These are phyloP conservation scores for Lomentospora prolificans DNA, from an alignment of 2,329 filamentous ascomycete species.

Conservation along the genomic window DNA sequence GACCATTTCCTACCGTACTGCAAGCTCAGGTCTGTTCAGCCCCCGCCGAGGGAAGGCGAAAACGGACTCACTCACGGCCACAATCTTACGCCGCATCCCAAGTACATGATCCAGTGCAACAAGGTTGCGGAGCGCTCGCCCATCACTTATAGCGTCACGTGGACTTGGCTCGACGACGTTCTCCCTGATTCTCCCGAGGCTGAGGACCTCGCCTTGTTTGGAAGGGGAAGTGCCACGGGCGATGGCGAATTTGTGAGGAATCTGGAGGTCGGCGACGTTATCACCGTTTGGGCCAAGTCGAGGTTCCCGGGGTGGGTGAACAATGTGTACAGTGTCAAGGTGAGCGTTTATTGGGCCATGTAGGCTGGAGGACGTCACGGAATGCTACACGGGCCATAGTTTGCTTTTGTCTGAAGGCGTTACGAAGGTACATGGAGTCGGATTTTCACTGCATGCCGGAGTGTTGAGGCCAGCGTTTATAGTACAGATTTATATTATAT, in stretches of 20 bases:
- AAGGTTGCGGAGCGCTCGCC: constrained; percentile 22
- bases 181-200: constrained; percentile 31
- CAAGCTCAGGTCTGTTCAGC: constrained; percentile 26
- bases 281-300: constrained; percentile 52
- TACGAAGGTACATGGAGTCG: too few species aligned
- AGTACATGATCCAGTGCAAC: constrained; percentile 40
- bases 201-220: constrained; percentile 20
- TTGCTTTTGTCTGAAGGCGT: too few species aligned
- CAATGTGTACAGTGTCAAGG: constrained; percentile 33
- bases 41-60: constrained; percentile 15
- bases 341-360: constrained; percentile 49
- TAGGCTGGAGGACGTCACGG: background rate
- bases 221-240: constrained; percentile 37
- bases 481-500: too few species aligned
- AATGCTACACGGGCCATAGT: too few species aligned
- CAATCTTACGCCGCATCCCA: constrained; percentile 24
- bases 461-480: too few species aligned
- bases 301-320: constrained; percentile 48
- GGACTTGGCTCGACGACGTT: constrained; percentile 41
- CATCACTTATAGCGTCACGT: constrained; percentile 38
- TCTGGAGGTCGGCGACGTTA: constrained; percentile 48
- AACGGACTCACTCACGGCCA: constrained; percentile 20
- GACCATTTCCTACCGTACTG: constrained; percentile 20
- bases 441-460: too few species aligned
- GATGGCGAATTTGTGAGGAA: constrained; percentile 43